Conservation (phyloP, 129 eudicot genomes). For the Calendula officinalis region DNA sequence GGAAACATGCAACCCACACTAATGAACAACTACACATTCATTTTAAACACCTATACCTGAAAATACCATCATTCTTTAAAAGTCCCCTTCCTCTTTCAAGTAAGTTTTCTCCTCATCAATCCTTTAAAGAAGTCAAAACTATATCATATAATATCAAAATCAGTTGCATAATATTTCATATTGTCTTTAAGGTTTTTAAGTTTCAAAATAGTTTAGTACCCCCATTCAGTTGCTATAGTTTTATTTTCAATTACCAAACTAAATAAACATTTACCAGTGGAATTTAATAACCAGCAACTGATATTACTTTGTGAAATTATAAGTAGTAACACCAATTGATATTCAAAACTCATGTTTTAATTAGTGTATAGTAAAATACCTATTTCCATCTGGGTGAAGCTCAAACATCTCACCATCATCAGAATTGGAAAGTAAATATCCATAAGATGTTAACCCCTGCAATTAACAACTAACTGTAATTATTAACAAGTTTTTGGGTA, state of each 20-base stretch:
- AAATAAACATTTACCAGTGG: too few species aligned
- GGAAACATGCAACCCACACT: too few species aligned
- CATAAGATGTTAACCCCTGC: slow-evolving; percentile 76
- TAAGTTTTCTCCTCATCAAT: slow-evolving; percentile 62
- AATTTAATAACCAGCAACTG: too few species aligned
- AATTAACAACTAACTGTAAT: slow-evolving; percentile 5
- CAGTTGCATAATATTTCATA: neutral
- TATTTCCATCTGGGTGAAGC: slow-evolving; percentile 95
- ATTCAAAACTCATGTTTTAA: slow-evolving; percentile 2
- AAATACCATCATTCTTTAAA: too few species aligned
- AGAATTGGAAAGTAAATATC: slow-evolving; percentile 58
- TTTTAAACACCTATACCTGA: too few species aligned
- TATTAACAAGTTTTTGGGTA: neutral
- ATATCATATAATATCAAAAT: slow-evolving; percentile 26
- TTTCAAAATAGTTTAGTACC: neutral
- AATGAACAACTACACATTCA: too few species aligned
- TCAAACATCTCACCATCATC: slow-evolving; percentile 71
- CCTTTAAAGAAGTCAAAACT: slow-evolving; percentile 89
- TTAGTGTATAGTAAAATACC: slow-evolving; percentile 35
- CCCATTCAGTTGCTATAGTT: neutral
- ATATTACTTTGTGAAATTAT: too few species aligned
- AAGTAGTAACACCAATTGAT: neutral
- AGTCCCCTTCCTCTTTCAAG: slow-evolving; percentile 10
- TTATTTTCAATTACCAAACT: neutral
- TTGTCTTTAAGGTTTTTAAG: neutral